Evolutionary conservation across 148 eudicot genomes (phyloP).

Genomic region (Rheum nobile): DNA sequence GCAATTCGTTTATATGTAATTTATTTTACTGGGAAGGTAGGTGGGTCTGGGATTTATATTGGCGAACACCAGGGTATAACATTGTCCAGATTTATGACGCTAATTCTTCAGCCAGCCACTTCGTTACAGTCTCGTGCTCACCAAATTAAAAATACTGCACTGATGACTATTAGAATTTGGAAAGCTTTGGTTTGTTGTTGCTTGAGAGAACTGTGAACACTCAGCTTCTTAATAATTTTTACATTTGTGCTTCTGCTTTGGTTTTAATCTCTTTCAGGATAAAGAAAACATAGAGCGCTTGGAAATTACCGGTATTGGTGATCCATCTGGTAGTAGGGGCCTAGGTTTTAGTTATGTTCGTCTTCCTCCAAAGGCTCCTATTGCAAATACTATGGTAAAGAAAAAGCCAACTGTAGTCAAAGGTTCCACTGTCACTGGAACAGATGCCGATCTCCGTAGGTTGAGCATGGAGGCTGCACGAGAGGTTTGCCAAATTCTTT

Average conservation of each 20-base stretch:
- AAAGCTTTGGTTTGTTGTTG: not conserved
- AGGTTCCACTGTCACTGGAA: conserved; percentile 89
- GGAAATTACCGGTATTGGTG: conserved; percentile 98
- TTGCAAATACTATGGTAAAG: conserved; percentile 60
- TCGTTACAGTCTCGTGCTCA: no score
- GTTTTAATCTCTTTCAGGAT: conserved; percentile 27
- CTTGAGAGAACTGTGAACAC: not conserved
- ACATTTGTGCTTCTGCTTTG: conserved; percentile 1
- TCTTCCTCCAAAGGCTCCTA: conserved; percentile 70
- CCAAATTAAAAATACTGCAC: not conserved
- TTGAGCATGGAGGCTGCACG: conserved; percentile 99
- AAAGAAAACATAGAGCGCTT: conserved; percentile 86
- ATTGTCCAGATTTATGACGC: no score
- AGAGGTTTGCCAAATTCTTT: conserved; percentile 47
- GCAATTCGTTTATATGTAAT: no score
- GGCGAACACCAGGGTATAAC: no score
- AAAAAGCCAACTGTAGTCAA: conserved; percentile 62
- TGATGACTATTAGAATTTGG: not conserved
- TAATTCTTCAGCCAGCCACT: no score
- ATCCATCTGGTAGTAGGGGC: conserved; percentile 98
- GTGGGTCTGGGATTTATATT: no score
- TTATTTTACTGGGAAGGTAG: no score
- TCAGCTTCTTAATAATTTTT: not conserved
- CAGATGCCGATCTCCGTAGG: conserved; percentile 97
- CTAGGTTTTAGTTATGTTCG: conserved; percentile 95